Evolutionary conservation across 495 filamentous ascomycete genomes (phyloP).

Genomic region (Darksidea phi): DNA sequence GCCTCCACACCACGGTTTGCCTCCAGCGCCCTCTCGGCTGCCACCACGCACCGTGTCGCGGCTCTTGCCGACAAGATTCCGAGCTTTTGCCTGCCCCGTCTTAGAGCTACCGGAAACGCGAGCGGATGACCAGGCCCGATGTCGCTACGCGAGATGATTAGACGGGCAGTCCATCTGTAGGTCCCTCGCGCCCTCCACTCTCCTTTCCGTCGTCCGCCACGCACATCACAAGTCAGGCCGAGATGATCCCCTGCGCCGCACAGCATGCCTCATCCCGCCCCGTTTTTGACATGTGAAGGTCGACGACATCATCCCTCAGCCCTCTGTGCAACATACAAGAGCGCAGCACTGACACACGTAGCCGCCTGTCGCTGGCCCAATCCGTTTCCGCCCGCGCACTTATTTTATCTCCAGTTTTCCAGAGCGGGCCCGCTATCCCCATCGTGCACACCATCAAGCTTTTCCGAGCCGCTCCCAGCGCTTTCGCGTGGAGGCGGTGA

Average conservation of each 20-base stretch:
- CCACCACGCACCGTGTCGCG: slow-evolving; percentile 10
- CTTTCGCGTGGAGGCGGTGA: slow-evolving; percentile 22
- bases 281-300: slow-evolving; percentile 24
- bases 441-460: slow-evolving; percentile 9
- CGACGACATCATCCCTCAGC: slow-evolving; percentile 18
- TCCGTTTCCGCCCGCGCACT: background rate
- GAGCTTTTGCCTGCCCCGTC: slow-evolving; percentile 3
- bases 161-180: slow-evolving; percentile 6
- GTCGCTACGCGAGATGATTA: slow-evolving; percentile 21
- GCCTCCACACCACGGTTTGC: background rate
- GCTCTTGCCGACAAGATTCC: slow-evolving; percentile 1
- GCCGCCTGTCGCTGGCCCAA: background rate
- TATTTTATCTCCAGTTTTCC: slow-evolving; percentile 5
- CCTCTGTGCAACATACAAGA: slow-evolving; percentile 8
- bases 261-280: too few species aligned
- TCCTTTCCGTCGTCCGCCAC: slow-evolving; percentile 4
- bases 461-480: slow-evolving; percentile 14
- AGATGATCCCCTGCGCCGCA: slow-evolving; percentile 1
- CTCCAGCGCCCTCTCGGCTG: background rate
- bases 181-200: background rate
- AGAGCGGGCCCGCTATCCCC: slow-evolving; percentile 6
- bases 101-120: slow-evolving; percentile 5
- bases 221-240: background rate
- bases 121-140: slow-evolving; percentile 17
- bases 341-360: background rate